Evolutionary conservation across 23 red algal species (phyloP).

Genomic region (Agarophyton chilense): DNA sequence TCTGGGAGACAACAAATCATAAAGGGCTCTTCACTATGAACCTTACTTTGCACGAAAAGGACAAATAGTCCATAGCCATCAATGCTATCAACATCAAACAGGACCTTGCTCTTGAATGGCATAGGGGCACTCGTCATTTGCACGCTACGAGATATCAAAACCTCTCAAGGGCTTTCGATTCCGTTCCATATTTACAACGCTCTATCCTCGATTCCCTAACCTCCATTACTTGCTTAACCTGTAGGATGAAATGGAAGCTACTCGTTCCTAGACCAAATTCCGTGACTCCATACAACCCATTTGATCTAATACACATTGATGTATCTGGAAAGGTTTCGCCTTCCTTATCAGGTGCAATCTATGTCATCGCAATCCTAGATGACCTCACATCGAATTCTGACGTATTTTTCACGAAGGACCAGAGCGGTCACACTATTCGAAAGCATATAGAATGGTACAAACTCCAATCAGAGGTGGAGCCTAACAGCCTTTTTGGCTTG

Average conservation of each 20-base stretch:
- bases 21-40: no score
- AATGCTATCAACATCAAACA: background rate
- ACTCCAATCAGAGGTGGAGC: background rate
- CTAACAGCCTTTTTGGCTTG: background rate
- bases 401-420: slow-evolving; percentile 19
- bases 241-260: slow-evolving; percentile 28
- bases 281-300: background rate
- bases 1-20: background rate
- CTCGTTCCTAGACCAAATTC: background rate
- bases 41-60: background rate
- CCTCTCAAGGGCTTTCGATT: background rate
- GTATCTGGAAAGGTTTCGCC: slow-evolving; percentile 5
- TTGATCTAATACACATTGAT: slow-evolving; percentile 31
- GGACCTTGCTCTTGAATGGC: slow-evolving; percentile 18
- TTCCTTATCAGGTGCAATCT: background rate
- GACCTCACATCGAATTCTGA: slow-evolving; percentile 25
- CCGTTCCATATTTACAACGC: background rate
- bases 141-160: background rate
- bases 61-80: background rate
- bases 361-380: slow-evolving; percentile 15
- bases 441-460: background rate
- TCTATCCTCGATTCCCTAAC: background rate
- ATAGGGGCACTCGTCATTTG: background rate
- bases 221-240: slow-evolving; percentile 20
- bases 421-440: background rate